phyloP scores from a whole-genome alignment of 257 asterid genomes.

The Oldenlandia corymbosa region DNA sequence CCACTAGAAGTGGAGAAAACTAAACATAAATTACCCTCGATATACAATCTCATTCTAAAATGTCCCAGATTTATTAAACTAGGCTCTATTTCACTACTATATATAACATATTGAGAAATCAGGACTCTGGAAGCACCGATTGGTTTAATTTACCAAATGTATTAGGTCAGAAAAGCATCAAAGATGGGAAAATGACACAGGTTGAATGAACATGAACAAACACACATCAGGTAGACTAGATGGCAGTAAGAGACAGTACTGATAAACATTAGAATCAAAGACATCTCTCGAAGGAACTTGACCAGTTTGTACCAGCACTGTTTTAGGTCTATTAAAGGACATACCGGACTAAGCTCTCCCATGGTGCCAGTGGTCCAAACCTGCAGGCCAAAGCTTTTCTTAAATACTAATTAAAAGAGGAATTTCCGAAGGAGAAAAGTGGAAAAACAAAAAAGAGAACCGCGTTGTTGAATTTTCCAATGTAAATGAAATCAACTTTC shows the following conservation, averaged over 20 bases:
- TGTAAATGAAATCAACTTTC: neutral
- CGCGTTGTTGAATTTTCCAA: neutral
- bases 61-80: too few species aligned
- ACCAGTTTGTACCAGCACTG: neutral
- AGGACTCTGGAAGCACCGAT: neutral
- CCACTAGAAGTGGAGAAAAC: too few species aligned
- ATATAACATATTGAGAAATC: neutral
- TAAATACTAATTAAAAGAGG: neutral
- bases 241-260: neutral
- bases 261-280: neutral
- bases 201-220: neutral
- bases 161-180: neutral
- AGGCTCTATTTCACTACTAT: too few species aligned
- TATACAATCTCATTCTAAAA: too few species aligned
- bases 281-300: neutral
- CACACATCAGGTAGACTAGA: neutral
- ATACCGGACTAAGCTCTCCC: constrained; percentile 89
- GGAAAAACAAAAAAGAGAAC: neutral
- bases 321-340: constrained; percentile 13
- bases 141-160: neutral
- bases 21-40: neutral
- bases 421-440: neutral
- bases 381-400: constrained; percentile 22
- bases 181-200: neutral
- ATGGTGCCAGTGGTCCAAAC: constrained; percentile 80